Evolutionary conservation across 768 basidiomycete genomes (phyloP).

Genomic region (Omphalotus guepiniiformis): DNA sequence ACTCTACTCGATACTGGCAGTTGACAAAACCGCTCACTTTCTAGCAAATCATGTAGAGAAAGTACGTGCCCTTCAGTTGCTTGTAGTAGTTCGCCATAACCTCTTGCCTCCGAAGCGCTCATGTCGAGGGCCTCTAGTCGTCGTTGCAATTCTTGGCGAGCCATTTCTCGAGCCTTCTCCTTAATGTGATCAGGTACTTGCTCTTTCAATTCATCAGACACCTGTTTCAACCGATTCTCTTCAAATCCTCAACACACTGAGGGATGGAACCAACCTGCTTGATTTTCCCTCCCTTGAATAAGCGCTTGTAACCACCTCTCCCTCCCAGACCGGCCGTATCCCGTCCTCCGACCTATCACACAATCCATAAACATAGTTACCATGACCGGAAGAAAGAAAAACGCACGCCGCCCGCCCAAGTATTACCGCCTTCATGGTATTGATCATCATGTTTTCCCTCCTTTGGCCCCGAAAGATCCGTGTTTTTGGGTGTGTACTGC

Average conservation of each 20-base stretch:
- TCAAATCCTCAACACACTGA: neutral
- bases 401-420: constrained; percentile 61
- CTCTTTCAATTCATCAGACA: constrained; percentile 50
- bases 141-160: constrained; percentile 55
- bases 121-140: constrained; percentile 63
- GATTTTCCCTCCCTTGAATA: constrained; percentile 60
- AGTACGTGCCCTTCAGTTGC: constrained; percentile 59
- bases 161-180: constrained; percentile 64
- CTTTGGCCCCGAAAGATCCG: constrained; percentile 49
- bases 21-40: constrained; percentile 41
- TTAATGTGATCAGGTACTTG: constrained; percentile 57
- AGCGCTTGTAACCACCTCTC: constrained; percentile 61
- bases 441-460: constrained; percentile 61
- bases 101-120: constrained; percentile 49
- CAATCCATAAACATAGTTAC: neutral
- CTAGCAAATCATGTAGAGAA: constrained; percentile 55
- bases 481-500: constrained; percentile 53
- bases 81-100: constrained; percentile 47
- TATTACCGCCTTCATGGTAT: constrained; percentile 59
- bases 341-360: constrained; percentile 52
- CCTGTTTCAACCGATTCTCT: constrained; percentile 21
- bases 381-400: neutral
- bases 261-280: constrained; percentile 40
- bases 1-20: neutral
- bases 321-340: constrained; percentile 67